Evolutionary conservation across 331 rosid species (phyloP).

Genomic region (Ulmus americana): DNA sequence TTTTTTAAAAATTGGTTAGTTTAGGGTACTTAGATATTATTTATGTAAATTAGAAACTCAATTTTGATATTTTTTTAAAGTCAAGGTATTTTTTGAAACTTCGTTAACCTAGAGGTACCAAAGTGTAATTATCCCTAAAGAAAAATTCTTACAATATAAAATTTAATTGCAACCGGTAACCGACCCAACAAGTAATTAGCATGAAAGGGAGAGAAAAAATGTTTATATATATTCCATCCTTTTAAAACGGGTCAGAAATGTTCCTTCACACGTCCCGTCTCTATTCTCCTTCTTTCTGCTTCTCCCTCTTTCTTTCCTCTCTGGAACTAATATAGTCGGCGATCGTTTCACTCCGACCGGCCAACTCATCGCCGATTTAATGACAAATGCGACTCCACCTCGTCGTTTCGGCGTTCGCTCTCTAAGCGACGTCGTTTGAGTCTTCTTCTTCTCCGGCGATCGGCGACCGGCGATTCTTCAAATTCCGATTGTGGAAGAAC

Average conservation of each 20-base stretch:
- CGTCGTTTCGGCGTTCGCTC: constrained; percentile 2
- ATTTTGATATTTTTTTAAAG: no score
- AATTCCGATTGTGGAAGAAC: constrained; percentile 13
- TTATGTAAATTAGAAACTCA: no score
- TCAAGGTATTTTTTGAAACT: no score
- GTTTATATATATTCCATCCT: constrained; percentile 58
- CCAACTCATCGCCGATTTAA: constrained; percentile 21
- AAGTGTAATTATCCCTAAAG: background rate
- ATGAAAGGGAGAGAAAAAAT: constrained; percentile 30
- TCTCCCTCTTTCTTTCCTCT: background rate
- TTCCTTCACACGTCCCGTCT: constrained; percentile 50
- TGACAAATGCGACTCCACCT: constrained; percentile 29
- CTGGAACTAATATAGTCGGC: constrained; percentile 30
- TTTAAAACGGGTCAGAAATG: constrained; percentile 39
- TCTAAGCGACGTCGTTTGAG: constrained; percentile 17
- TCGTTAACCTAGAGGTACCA: no score
- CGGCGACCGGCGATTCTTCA: constrained; percentile 30
- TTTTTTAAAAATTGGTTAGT: no score
- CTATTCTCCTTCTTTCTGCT: constrained; percentile 10
- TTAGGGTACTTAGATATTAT: no score
- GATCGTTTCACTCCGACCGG: constrained; percentile 33
- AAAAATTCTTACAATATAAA: constrained; percentile 25
- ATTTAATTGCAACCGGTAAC: constrained; percentile 39
- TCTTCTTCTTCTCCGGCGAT: constrained; percentile 4
- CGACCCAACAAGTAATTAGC: constrained; percentile 33